Percentiles rank a stretch among this genome's conserved stretches.
phyloP scores from a whole-genome alignment of 768 basidiomycete genomes.

The Rhizopogon roseolus region DNA sequence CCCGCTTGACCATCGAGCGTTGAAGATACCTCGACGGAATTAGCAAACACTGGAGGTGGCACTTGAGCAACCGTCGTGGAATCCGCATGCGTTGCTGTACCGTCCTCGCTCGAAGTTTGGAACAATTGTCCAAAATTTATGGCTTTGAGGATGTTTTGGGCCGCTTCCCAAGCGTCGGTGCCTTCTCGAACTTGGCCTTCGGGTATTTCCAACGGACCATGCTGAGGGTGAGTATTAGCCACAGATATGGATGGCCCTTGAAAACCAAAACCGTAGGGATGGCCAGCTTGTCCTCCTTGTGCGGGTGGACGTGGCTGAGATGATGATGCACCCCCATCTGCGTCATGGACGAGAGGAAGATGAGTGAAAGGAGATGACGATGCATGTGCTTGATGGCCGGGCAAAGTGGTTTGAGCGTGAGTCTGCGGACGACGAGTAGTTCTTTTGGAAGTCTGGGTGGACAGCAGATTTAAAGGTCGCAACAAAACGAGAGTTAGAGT shows the following conservation, averaged over 20 bases:
- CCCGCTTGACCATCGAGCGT: background rate
- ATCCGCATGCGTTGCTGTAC: slow-evolving; percentile 6
- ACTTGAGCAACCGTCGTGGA: background rate
- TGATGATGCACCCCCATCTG: slow-evolving; percentile 28
- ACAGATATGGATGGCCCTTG: slow-evolving; percentile 11
- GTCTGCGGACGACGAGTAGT: slow-evolving; percentile 79
- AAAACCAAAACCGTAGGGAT: slow-evolving; percentile 34
- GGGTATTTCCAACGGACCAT: slow-evolving; percentile 11
- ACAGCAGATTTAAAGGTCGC: background rate
- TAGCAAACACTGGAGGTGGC: background rate
- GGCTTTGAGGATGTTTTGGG: slow-evolving; percentile 71
- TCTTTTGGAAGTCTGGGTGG: slow-evolving; percentile 59
- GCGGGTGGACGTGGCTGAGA: slow-evolving; percentile 27
- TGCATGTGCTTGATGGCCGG: slow-evolving; percentile 19
- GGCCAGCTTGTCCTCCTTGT: slow-evolving; percentile 30
- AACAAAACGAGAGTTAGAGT: background rate
- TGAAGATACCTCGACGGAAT: background rate
- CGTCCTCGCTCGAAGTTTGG: slow-evolving; percentile 29
- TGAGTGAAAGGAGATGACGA: slow-evolving; percentile 57
- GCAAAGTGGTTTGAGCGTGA: slow-evolving; percentile 22
- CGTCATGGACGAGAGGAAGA: slow-evolving; percentile 36
- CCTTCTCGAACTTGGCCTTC: slow-evolving; percentile 29
- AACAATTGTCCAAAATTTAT: slow-evolving; percentile 65
- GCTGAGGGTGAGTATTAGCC: slow-evolving; percentile 21
- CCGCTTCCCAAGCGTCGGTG: slow-evolving; percentile 72